Conservation (phyloP, 164 flowering plant genomes). For the Euptelea pleiosperma region DNA sequence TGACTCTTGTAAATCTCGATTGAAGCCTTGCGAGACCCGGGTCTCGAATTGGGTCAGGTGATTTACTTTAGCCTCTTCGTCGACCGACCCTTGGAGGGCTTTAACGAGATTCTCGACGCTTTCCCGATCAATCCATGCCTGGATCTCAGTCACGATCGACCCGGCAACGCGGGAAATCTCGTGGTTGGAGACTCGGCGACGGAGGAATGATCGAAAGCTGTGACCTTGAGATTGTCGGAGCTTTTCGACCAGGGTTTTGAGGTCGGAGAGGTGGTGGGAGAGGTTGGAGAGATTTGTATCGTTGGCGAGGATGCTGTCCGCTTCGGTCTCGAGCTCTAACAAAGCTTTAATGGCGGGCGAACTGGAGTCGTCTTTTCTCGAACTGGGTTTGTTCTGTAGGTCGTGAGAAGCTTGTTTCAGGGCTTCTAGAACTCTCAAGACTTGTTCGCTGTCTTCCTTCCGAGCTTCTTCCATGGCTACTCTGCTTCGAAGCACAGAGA, state of each 20-base stretch:
- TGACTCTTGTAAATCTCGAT: slow-evolving; percentile 58
- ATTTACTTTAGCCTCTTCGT: slow-evolving; percentile 31
- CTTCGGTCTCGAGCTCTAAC: slow-evolving; percentile 47
- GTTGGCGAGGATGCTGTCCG: slow-evolving; percentile 40
- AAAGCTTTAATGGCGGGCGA: slow-evolving; percentile 62
- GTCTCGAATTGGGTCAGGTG: slow-evolving; percentile 40
- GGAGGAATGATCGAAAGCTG: slow-evolving; percentile 42
- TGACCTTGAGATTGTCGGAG: slow-evolving; percentile 21
- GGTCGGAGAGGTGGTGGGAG: slow-evolving; percentile 38
- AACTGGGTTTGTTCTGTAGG: slow-evolving; percentile 40
- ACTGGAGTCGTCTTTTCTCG: slow-evolving; percentile 22
- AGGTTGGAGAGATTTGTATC: slow-evolving; percentile 67
- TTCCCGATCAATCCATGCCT: slow-evolving; percentile 85
- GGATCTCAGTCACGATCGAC: slow-evolving; percentile 65
- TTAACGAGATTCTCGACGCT: slow-evolving; percentile 39
- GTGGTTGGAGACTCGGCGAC: slow-evolving; percentile 50
- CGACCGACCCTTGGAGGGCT: slow-evolving; percentile 21
- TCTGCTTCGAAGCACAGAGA: no score
- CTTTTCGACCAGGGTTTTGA: slow-evolving; percentile 38
- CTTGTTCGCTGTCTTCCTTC: slow-evolving; percentile 27
- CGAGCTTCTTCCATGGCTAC: slow-evolving; percentile 19
- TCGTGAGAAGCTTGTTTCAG: slow-evolving; percentile 73
- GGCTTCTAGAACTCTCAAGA: slow-evolving; percentile 54
- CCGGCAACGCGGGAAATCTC: slow-evolving; percentile 71
- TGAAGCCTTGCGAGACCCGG: slow-evolving; percentile 58